Percentiles rank a stretch among this genome's conserved stretches.
Evolutionary conservation across 139 green algal genomes (phyloP).

Genomic region (Chlorella sorokiniana): DNA sequence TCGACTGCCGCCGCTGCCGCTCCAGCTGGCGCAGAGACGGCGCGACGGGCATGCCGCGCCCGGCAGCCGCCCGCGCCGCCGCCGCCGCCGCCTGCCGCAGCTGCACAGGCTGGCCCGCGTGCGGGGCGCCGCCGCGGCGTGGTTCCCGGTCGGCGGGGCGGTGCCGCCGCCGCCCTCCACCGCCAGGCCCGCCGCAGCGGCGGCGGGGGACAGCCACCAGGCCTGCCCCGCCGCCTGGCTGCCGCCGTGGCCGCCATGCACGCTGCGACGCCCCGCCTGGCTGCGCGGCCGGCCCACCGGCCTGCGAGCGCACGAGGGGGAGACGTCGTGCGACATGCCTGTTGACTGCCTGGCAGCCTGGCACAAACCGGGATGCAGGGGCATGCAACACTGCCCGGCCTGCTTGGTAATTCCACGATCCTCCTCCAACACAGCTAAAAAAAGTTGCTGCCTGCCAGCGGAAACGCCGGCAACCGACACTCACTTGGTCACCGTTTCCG

Average conservation of each 20-base stretch:
- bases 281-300: not conserved
- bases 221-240: not conserved
- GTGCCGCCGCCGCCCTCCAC: conserved; percentile 8
- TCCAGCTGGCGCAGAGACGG: conserved; percentile 29
- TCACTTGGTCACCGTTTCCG: conserved; percentile 24
- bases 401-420: not conserved
- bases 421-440: not conserved
- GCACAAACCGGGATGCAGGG: no score
- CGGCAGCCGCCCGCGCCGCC: not conserved
- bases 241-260: not conserved
- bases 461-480: not conserved
- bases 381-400: no score
- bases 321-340: no score
- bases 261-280: conserved; percentile 26
- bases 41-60: conserved; percentile 3
- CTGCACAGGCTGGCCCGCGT: not conserved
- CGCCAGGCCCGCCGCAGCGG: not conserved
- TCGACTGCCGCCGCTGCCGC: conserved; percentile 29
- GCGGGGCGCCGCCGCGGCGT: no score
- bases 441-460: not conserved
- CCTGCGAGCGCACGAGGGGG: no score
- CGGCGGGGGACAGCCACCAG: not conserved
- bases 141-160: no score
- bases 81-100: not conserved
- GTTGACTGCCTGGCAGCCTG: no score